Conservation (phyloP, 129 eudicot genomes). For the Escallonia herrerae region DNA sequence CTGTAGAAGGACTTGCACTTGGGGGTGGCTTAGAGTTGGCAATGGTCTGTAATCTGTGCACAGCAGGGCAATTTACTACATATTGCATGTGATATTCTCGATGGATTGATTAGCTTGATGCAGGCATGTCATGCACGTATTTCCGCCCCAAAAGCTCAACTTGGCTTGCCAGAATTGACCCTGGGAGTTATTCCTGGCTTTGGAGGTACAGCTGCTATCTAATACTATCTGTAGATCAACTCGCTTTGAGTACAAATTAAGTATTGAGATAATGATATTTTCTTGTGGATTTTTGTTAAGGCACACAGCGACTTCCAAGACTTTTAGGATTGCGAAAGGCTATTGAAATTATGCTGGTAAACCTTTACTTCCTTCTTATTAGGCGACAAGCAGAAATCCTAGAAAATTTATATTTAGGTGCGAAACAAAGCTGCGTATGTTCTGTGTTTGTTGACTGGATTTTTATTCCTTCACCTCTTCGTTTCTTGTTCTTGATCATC, state of each 20-base stretch:
- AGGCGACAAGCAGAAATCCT: neutral
- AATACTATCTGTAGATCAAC: neutral
- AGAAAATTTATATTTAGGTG: neutral
- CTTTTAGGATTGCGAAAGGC: conserved; percentile 83
- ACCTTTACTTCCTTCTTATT: conserved; percentile 10
- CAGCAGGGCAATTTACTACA: neutral
- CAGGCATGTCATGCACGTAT: conserved; percentile 93
- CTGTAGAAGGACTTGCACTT: conserved; percentile 92
- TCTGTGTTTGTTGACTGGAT: too few relatives aligned
- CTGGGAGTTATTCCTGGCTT: conserved; percentile 94
- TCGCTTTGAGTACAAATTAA: conserved; percentile 4
- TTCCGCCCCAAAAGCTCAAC: conserved; percentile 77
- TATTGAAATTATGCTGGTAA: conserved; percentile 89
- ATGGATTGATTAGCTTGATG: conserved; percentile 7
- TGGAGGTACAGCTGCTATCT: conserved; percentile 52
- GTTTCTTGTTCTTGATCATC: too few relatives aligned
- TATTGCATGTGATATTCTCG: neutral
- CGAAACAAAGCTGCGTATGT: neutral
- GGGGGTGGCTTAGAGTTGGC: conserved; percentile 97
- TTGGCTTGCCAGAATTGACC: conserved; percentile 90
- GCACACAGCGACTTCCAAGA: conserved; percentile 98
- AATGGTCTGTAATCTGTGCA: conserved; percentile 50
- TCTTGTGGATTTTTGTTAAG: conserved; percentile 25
- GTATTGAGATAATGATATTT: neutral
- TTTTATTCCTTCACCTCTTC: too few relatives aligned